Evolutionary conservation across 2,329 filamentous ascomycete species (phyloP).

Genomic region (Xylaria sp.): DNA sequence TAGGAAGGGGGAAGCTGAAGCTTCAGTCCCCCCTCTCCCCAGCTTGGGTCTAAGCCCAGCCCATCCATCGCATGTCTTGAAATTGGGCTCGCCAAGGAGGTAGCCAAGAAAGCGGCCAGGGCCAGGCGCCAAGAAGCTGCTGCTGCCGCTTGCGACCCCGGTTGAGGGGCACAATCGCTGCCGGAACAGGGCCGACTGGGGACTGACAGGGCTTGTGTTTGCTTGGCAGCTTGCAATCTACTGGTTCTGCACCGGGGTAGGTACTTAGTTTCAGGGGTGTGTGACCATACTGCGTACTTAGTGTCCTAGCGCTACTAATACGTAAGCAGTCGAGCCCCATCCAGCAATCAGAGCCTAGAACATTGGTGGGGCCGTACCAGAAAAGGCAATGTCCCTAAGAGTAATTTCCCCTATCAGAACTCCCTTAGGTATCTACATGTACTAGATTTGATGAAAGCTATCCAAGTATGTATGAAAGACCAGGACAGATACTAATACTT

Average conservation of each 20-base stretch:
- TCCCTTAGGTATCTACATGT: slow-evolving; percentile 2
- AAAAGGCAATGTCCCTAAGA: slow-evolving; percentile 33
- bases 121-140: not conserved
- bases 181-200: too few species aligned
- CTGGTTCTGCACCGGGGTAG: not conserved
- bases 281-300: not conserved
- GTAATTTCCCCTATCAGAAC: not conserved
- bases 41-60: slow-evolving; percentile 12
- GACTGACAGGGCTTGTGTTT: not conserved
- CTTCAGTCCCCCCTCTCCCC: not conserved
- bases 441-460: not conserved
- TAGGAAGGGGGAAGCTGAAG: slow-evolving; percentile 3
- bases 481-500: too few species aligned
- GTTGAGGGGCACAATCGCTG: not conserved
- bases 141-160: not conserved
- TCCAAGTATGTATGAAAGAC: not conserved
- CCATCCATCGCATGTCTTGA: slow-evolving; percentile 14
- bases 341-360: slow-evolving; percentile 34
- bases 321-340: not conserved
- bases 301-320: not conserved
- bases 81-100: not conserved
- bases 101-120: slow-evolving; percentile 25
- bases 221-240: slow-evolving; percentile 3
- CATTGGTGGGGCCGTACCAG: slow-evolving; percentile 21
- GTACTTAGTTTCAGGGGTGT: not conserved